These are phyloP conservation scores for Theobroma cacao DNA, from an alignment of 345 rosid genomes.

Conservation along the genomic window DNA sequence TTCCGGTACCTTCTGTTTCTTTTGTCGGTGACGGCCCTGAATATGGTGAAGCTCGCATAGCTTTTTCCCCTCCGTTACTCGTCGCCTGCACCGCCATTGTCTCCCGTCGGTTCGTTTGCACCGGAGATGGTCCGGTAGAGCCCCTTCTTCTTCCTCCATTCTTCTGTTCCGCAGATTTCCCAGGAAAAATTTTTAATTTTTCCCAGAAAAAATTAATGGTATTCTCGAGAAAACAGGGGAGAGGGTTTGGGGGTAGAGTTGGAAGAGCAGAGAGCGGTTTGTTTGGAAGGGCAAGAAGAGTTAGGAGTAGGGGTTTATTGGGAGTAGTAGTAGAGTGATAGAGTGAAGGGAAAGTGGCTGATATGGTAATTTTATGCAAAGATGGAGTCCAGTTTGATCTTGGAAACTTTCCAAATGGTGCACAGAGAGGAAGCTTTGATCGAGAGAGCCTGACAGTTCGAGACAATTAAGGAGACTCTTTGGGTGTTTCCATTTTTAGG, in stretches of 20 bases:
- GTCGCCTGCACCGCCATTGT: constrained; percentile 86
- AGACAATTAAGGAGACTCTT: not conserved
- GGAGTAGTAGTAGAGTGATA: not conserved
- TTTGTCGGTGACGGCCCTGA: constrained; percentile 58
- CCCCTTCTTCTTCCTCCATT: constrained; percentile 46
- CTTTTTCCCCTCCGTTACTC: constrained; percentile 74
- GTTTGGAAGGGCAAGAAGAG: not conserved
- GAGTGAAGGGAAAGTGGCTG: constrained; percentile 25
- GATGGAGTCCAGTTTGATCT: constrained; percentile 38
- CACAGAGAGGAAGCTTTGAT: constrained; percentile 15
- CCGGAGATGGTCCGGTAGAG: constrained; percentile 74
- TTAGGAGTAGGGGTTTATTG: constrained; percentile 12
- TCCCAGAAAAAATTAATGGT: constrained; percentile 20
- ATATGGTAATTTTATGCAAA: constrained; percentile 35
- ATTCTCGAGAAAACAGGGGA: not conserved
- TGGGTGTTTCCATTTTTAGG: not conserved
- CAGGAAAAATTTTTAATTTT: constrained; percentile 12
- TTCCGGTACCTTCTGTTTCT: constrained; percentile 60
- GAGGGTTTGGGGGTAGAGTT: not conserved
- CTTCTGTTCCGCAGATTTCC: constrained; percentile 14
- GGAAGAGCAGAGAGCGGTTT: not conserved
- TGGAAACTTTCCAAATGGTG: constrained; percentile 22
- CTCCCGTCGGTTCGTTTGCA: constrained; percentile 91
- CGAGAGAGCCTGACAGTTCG: not conserved
- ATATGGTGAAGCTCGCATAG: constrained; percentile 80